A percentile compares a stretch with the other conserved stretches of the same genome.
phyloP scores from a whole-genome alignment of 2,329 filamentous ascomycete species.

The Tothia fuscella region DNA sequence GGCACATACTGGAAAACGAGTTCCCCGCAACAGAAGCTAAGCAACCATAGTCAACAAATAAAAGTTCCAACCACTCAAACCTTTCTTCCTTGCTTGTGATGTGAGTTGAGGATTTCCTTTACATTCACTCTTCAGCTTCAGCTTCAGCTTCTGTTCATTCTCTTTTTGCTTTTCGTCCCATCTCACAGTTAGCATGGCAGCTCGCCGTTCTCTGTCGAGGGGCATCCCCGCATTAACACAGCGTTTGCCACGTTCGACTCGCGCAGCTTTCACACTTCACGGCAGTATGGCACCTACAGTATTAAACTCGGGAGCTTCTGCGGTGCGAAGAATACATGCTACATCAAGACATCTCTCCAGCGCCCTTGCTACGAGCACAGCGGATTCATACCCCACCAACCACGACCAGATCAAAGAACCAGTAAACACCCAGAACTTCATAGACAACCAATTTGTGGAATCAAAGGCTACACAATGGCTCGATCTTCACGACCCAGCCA shows the following conservation, averaged over 20 bases:
- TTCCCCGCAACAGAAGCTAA: too few species aligned
- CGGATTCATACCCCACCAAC: conserved; percentile 52
- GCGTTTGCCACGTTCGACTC: conserved; percentile 21
- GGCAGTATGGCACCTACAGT: conserved; percentile 25
- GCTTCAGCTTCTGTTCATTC: too few species aligned
- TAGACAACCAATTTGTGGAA: conserved; percentile 65
- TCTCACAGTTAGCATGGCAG: too few species aligned
- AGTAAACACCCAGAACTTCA: conserved; percentile 64
- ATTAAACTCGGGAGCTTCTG: conserved; percentile 22
- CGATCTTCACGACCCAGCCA: conserved; percentile 70
- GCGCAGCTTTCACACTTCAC: conserved; percentile 19
- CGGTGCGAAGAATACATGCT: conserved; percentile 39
- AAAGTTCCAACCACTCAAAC: too few species aligned
- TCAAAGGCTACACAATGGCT: conserved; percentile 62
- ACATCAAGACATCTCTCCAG: conserved; percentile 42
- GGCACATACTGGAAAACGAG: too few species aligned
- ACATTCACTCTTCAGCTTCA: too few species aligned
- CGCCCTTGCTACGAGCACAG: conserved; percentile 34
- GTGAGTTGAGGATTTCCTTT: too few species aligned
- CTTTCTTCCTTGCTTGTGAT: too few species aligned
- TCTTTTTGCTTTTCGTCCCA: too few species aligned
- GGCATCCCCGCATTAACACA: conserved; percentile 30
- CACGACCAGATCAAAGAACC: conserved; percentile 60
- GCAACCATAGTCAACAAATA: too few species aligned
- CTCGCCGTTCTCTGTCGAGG: conserved; percentile 31